Conservation (phyloP, 2,329 filamentous ascomycete genomes). For the Ceratocystis cacaofunesta region DNA sequence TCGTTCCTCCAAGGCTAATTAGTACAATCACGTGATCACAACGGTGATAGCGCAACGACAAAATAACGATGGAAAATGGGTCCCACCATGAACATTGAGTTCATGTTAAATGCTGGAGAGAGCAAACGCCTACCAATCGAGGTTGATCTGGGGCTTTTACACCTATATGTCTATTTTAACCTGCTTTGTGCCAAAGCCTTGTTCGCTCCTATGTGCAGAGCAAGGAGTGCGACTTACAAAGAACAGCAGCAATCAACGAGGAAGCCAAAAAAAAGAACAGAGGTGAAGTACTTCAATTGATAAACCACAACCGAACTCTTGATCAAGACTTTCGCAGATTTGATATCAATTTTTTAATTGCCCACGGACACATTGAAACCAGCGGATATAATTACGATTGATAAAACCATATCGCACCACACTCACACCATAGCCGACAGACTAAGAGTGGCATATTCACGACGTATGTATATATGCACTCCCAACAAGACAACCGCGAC, state of each 20-base stretch:
- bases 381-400: neutral
- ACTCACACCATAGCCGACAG: neutral
- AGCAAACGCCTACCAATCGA: neutral
- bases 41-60: conserved; percentile 1
- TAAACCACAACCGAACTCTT: neutral
- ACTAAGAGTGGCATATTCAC: neutral
- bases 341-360: neutral
- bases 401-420: neutral
- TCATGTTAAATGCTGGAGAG: neutral
- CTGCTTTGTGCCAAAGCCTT: neutral
- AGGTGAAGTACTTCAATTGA: neutral
- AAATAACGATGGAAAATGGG: neutral
- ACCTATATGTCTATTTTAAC: neutral
- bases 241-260: neutral
- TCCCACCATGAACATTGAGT: neutral
- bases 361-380: neutral
- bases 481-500: neutral
- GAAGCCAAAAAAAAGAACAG: neutral
- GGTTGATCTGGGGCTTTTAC: neutral
- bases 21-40: neutral
- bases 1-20: neutral
- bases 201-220: neutral
- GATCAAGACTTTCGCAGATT: neutral
- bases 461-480: neutral
- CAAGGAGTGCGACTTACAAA: neutral